phyloP scores from a whole-genome alignment of 2,329 filamentous ascomycete genomes.

The Cordyceps tenuipes region DNA sequence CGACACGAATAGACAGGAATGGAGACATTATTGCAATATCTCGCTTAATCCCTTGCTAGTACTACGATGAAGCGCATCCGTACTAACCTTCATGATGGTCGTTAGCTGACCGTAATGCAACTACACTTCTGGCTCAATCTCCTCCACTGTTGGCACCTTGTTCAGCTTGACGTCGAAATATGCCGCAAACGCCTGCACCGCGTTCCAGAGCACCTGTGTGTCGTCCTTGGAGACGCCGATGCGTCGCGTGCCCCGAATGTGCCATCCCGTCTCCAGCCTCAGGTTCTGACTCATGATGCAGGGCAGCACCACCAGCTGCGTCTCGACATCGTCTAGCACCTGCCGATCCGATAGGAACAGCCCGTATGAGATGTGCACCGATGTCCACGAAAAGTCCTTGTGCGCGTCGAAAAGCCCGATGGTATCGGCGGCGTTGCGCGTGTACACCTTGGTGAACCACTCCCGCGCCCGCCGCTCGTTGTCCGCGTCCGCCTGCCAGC shows the following conservation, averaged over 20 bases:
- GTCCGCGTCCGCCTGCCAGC: slow-evolving; percentile 49
- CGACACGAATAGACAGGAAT: background rate
- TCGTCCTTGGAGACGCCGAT: slow-evolving; percentile 22
- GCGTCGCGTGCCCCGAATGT: slow-evolving; percentile 25
- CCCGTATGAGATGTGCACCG: slow-evolving; percentile 48
- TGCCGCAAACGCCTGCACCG: slow-evolving; percentile 17
- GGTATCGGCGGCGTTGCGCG: slow-evolving; percentile 33
- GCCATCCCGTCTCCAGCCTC: slow-evolving; percentile 44
- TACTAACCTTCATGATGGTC: background rate
- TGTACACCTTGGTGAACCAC: slow-evolving; percentile 51
- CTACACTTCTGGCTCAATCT: slow-evolving; percentile 21
- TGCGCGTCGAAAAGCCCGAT: slow-evolving; percentile 29
- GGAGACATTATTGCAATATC: background rate
- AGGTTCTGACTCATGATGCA: slow-evolving; percentile 53
- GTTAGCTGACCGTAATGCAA: background rate
- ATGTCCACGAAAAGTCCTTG: slow-evolving; percentile 40
- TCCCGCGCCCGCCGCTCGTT: slow-evolving; percentile 43
- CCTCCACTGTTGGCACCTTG: slow-evolving; percentile 21
- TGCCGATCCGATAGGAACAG: slow-evolving; percentile 48
- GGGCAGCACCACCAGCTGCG: slow-evolving; percentile 44
- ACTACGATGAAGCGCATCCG: background rate
- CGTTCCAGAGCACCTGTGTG: slow-evolving; percentile 20
- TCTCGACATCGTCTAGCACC: slow-evolving; percentile 45
- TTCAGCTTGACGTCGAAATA: slow-evolving; percentile 19
- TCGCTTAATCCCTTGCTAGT: too few relatives aligned